phyloP scores from a whole-genome alignment of 768 basidiomycete genomes.

The Amyloporia xantha region DNA sequence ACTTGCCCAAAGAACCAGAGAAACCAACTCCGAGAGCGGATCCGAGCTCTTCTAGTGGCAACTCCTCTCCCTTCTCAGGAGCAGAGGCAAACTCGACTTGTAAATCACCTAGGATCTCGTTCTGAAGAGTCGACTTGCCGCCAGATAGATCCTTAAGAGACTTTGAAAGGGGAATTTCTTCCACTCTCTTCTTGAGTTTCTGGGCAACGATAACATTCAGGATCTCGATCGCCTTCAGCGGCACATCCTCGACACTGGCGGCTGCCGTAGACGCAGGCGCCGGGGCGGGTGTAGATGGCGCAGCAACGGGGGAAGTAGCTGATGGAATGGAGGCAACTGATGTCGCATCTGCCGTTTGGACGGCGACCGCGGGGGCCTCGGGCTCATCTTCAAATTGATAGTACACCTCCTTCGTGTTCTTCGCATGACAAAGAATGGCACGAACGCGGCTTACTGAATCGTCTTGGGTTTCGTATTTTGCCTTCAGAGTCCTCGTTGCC shows the following conservation, averaged over 20 bases:
- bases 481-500: constrained; percentile 85
- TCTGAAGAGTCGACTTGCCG: constrained; percentile 97
- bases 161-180: constrained; percentile 85
- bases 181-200: constrained; percentile 93
- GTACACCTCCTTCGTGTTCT: constrained; percentile 95
- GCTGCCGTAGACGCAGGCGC: constrained; percentile 55
- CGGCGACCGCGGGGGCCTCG: constrained; percentile 36
- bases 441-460: constrained; percentile 77
- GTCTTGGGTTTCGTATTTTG: constrained; percentile 88
- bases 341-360: constrained; percentile 28
- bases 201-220: constrained; percentile 88
- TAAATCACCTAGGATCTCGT: constrained; percentile 95
- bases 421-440: constrained; percentile 85
- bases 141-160: constrained; percentile 98
- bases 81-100: constrained; percentile 93
- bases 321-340: constrained; percentile 31
- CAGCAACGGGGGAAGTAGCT: constrained; percentile 35
- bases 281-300: constrained; percentile 35
- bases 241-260: constrained; percentile 79
- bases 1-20: constrained; percentile 86
- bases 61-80: constrained; percentile 97
- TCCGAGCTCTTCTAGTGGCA: constrained; percentile 93
- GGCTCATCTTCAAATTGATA: constrained; percentile 93
- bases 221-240: constrained; percentile 86
- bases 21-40: constrained; percentile 76